phyloP scores from a whole-genome alignment of 768 basidiomycete genomes.

The Dentipellis fragilis region DNA sequence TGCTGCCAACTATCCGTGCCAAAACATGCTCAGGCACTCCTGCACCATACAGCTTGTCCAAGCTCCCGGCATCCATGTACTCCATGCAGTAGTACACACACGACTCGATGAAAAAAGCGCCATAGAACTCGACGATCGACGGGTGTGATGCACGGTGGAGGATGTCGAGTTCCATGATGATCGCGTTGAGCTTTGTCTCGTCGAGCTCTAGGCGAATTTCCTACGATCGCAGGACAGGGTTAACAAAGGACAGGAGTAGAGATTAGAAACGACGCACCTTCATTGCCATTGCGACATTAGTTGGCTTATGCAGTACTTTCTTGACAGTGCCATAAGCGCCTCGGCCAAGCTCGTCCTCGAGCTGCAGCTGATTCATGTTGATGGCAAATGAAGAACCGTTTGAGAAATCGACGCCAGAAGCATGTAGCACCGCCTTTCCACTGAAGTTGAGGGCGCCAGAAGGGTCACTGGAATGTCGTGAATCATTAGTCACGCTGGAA shows the following conservation, averaged over 20 bases:
- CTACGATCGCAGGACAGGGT: constrained; percentile 29
- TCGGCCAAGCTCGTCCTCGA: constrained; percentile 88
- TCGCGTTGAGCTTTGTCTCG: constrained; percentile 84
- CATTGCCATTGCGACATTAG: constrained; percentile 97
- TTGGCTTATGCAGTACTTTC: constrained; percentile 88
- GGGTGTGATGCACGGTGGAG: constrained; percentile 87
- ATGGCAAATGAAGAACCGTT: constrained; percentile 87
- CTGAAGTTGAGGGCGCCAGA: constrained; percentile 92
- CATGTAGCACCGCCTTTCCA: constrained; percentile 88
- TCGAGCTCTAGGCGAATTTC: constrained; percentile 97
- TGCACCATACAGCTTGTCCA: constrained; percentile 63
- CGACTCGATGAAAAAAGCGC: constrained; percentile 99
- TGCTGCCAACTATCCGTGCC: constrained; percentile 66
- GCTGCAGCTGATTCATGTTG: constrained; percentile 87
- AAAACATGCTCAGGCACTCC: constrained; percentile 69
- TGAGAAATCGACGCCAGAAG: constrained; percentile 81
- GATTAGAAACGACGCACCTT: constrained; percentile 49
- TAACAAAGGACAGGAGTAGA: background rate
- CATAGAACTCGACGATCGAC: constrained; percentile 96
- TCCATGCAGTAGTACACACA: constrained; percentile 99
- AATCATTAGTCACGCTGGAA: background rate
- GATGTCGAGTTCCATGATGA: constrained; percentile 98
- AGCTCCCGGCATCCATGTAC: constrained; percentile 96
- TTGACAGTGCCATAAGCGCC: constrained; percentile 98
- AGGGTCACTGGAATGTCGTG: constrained; percentile 57